Base-by-base conservation (phyloP, 73 alveolate genomes). In the Paramecium sonneborni region DNA sequence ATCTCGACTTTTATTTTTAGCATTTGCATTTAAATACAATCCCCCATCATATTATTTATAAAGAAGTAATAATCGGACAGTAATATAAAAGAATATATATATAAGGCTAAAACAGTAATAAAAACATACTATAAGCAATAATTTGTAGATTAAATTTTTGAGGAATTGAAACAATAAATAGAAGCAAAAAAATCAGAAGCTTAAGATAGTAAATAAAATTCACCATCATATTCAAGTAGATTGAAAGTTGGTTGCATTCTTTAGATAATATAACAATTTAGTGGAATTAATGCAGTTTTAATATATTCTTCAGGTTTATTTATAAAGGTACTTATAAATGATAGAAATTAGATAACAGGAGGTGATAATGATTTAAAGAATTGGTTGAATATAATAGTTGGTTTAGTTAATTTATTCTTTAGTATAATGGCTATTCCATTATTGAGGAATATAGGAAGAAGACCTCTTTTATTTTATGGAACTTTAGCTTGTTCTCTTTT, bases 371-470 rank as follows among this genome's bases (percentile, higher is more conserved):
- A 38, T n/a, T 21, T 23, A 23, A 79, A 79, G 24, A 79, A 79
- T 79, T 43, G 69, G 74, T 24, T 79, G 1, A 79, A 79, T 24
- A 79, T 79, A n/a, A 37, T 34, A 21, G 72, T 79, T 43, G 90
- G 76, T 23, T 28, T 79, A 9, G 55, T 62, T 6, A 79, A 79
- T 44, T 44, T 79, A 30, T n/a, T 23, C 0, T 79, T 79, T 44
- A 43, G 76, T 23, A 38, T 79, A 15, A 23, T 79, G 39, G 90
- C 90, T 39, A 44, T 79, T 15, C 55, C 76, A 1, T 12, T 79
- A n/a, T 79, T 38, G 18, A 79, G 21, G 3, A 43, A 43, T n/a
- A 5, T 88, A 15, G 94, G 94, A 68, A 76, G 94, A 69, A 76
- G 91, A 69, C 43, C 76, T 24, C 34, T 88, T 1, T 62, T 88